These are phyloP conservation scores for Fonsecaea pedrosoi DNA, from an alignment of 2,329 filamentous ascomycete species.

Conservation along the genomic window DNA sequence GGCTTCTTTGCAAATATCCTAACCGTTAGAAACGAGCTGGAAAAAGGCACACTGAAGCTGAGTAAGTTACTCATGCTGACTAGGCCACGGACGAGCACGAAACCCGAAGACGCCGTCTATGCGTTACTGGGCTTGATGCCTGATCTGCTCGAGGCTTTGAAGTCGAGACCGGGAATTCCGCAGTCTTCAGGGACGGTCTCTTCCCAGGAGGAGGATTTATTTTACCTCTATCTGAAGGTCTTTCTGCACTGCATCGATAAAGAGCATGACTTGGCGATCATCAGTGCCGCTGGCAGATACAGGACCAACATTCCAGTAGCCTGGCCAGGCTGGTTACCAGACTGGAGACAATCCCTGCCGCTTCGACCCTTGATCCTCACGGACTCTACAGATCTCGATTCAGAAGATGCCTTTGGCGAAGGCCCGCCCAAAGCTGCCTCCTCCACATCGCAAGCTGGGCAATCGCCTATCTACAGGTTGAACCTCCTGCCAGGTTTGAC, in stretches of 20 bases:
- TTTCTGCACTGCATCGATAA: constrained; percentile 27
- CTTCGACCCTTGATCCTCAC: constrained; percentile 28
- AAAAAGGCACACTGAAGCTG: constrained; percentile 28
- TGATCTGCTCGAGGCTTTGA: constrained; percentile 17
- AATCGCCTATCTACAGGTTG: constrained; percentile 17
- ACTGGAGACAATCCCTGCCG: constrained; percentile 32
- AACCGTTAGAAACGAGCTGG: constrained; percentile 28
- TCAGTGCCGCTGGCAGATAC: constrained; percentile 33
- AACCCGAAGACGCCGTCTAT: constrained; percentile 32
- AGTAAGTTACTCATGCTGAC: constrained; percentile 34
- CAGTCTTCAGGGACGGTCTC: not conserved
- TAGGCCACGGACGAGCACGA: constrained; percentile 28
- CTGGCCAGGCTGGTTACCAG: constrained; percentile 32
- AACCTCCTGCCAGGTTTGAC: not conserved
- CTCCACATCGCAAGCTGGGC: not conserved
- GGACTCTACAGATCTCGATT: constrained; percentile 17
- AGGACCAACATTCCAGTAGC: constrained; percentile 19
- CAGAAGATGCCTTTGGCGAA: constrained; percentile 29
- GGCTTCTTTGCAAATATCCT: constrained; percentile 32
- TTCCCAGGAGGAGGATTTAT: constrained; percentile 19
- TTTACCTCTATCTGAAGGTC: constrained; percentile 26
- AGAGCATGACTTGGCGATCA: constrained; percentile 28
- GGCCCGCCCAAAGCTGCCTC: constrained; percentile 6
- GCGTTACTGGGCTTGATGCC: constrained; percentile 29
- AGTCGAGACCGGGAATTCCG: not conserved